phyloP scores from a whole-genome alignment of 2,329 filamentous ascomycete genomes.

The Ophiostoma perfectum region DNA sequence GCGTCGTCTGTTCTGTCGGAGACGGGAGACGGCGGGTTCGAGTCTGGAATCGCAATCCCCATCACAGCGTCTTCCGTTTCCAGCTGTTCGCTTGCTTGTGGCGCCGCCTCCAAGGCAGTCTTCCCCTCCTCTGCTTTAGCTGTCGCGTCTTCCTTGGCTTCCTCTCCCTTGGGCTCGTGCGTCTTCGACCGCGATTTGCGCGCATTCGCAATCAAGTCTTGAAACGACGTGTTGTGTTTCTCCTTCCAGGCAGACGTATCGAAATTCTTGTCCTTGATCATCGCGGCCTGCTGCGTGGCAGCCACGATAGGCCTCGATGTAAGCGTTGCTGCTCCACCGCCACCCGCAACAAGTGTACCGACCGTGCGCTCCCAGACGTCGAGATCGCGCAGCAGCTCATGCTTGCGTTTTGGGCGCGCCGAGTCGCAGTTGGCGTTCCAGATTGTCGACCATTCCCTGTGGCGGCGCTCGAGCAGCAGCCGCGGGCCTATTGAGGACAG shows the following conservation, averaged over 20 bases:
- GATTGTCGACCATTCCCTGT: conserved; percentile 89
- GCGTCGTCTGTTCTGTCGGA: neutral
- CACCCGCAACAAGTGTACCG: conserved; percentile 43
- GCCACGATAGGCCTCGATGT: conserved; percentile 19
- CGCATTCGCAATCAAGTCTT: conserved; percentile 72
- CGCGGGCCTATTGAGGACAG: conserved; percentile 66
- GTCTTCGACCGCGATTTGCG: conserved; percentile 48
- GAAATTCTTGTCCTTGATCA: conserved; percentile 83
- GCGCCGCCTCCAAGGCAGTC: neutral
- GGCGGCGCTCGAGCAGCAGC: conserved; percentile 66
- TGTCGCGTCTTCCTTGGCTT: neutral
- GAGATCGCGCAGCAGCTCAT: conserved; percentile 70
- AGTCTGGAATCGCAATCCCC: neutral
- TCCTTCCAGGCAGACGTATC: conserved; percentile 70
- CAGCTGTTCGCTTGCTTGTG: neutral
- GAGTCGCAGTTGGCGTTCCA: conserved; percentile 98
- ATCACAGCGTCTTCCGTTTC: neutral
- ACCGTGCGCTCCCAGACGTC: conserved; percentile 83
- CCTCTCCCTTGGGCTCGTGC: conserved; percentile 29
- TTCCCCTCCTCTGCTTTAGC: neutral
- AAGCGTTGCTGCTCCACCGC: conserved; percentile 32
- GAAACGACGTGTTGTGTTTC: conserved; percentile 69
- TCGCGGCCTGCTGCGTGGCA: conserved; percentile 35
- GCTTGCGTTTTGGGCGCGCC: conserved; percentile 61
- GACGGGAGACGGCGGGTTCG: conserved; percentile 3